phyloP scores from a whole-genome alignment of 2,329 filamentous ascomycete species.

The Claviceps sp. region DNA sequence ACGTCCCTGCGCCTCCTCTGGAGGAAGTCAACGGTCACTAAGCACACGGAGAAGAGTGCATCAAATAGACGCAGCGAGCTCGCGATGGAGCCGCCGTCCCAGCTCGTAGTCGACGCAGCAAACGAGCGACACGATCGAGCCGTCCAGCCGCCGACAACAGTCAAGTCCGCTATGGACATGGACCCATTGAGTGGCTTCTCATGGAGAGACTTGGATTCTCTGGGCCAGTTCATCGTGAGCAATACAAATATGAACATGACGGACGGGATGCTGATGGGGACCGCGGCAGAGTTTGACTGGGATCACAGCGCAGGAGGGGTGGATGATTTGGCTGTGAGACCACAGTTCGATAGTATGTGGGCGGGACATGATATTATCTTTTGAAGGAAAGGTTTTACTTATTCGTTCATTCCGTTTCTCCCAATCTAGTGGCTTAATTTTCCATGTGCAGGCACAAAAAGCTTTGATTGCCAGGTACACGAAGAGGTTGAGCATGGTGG shows the following conservation, averaged over 20 bases:
- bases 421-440: too few relatives aligned
- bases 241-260: constrained; percentile 11
- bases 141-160: not conserved
- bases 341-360: constrained; percentile 11
- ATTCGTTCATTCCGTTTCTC: too few relatives aligned
- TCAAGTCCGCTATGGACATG: constrained; percentile 18
- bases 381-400: not conserved
- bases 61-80: constrained; percentile 2
- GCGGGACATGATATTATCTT: constrained; percentile 12
- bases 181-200: constrained; percentile 42
- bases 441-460: too few relatives aligned
- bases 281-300: constrained; percentile 13
- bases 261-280: constrained; percentile 13
- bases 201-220: constrained; percentile 46
- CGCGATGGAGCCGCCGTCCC: constrained; percentile 13
- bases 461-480: too few relatives aligned
- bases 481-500: too few relatives aligned
- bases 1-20: constrained; percentile 46
- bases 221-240: constrained; percentile 36
- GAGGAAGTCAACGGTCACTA: constrained; percentile 25
- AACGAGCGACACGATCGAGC: constrained; percentile 7
- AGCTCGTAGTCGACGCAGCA: constrained; percentile 9
- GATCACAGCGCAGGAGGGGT: constrained; percentile 11
- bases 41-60: constrained; percentile 1
- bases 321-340: constrained; percentile 10